A percentile compares a stretch with the other conserved stretches of the same genome.
phyloP scores from a whole-genome alignment of 2,329 filamentous ascomycete genomes.

The Colletotrichum trifolii region DNA sequence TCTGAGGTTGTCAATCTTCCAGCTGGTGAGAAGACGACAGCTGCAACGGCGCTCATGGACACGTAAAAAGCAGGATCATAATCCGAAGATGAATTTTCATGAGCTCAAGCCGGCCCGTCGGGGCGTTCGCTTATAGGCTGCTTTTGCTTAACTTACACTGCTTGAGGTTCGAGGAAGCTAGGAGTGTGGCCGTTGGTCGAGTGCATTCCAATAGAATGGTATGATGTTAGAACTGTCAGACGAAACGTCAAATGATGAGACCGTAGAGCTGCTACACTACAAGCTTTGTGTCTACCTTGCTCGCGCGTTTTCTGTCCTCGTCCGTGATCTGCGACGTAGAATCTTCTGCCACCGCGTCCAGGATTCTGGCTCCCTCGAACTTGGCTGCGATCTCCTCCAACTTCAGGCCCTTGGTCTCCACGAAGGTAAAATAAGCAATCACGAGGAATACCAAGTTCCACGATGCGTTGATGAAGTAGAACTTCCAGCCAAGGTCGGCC shows the following conservation, averaged over 20 bases:
- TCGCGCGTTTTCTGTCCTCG: background rate
- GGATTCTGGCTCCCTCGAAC: conserved; percentile 39
- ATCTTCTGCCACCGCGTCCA: conserved; percentile 3
- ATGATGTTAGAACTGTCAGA: too few species aligned
- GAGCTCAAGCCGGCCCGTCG: too few species aligned
- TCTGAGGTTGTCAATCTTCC: conserved; percentile 17
- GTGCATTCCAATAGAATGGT: too few species aligned
- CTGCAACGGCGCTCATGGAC: background rate
- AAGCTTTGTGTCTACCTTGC: background rate
- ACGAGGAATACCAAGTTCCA: conserved; percentile 43
- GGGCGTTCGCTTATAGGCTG: too few species aligned
- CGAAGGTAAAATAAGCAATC: conserved; percentile 42
- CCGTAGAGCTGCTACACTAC: too few species aligned
- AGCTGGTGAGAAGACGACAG: conserved; percentile 1
- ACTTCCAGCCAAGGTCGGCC: conserved; percentile 45
- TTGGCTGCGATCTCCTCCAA: conserved; percentile 43
- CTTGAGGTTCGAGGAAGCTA: too few species aligned
- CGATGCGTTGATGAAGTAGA: conserved; percentile 45
- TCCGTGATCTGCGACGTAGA: background rate
- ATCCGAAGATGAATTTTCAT: background rate
- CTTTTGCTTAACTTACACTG: too few species aligned
- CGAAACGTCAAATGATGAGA: too few species aligned
- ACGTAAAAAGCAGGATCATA: background rate
- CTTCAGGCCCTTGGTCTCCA: conserved; percentile 44
- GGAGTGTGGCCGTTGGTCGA: too few species aligned